These are phyloP conservation scores for Amylostereum areolatum DNA, from an alignment of 1,284 basidiomycete species.

Conservation along the genomic window DNA sequence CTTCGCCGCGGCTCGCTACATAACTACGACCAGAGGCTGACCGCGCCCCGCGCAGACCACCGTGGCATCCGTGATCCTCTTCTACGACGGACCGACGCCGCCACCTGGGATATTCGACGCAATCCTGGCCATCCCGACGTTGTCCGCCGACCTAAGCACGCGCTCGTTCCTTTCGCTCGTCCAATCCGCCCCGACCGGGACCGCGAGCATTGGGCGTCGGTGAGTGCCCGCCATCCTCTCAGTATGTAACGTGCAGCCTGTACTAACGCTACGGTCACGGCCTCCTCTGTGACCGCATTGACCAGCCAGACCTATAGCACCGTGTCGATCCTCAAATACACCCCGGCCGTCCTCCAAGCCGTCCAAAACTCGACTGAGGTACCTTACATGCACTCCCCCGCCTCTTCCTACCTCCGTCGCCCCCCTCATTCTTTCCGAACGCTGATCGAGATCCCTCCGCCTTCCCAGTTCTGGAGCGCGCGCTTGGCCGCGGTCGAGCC, in stretches of 20 bases:
- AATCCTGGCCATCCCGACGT: not conserved
- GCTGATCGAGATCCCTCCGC: not conserved
- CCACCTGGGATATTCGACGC: conserved; percentile 3
- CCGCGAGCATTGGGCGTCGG: conserved; percentile 25
- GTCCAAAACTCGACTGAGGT: conserved; percentile 39
- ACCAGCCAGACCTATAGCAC: not conserved
- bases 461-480: conserved; percentile 2
- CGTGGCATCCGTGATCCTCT: not conserved
- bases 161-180: conserved; percentile 25
- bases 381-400: conserved; percentile 10
- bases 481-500: not conserved
- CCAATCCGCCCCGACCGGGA: conserved; percentile 28
- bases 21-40: no score
- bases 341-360: conserved; percentile 30
- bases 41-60: no score
- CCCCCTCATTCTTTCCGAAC: not conserved
- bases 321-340: conserved; percentile 24
- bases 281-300: not conserved
- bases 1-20: no score
- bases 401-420: not conserved
- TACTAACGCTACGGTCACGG: no score
- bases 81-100: conserved; percentile 4
- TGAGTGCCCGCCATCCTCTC: no score
- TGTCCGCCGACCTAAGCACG: conserved; percentile 9
- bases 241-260: no score